Conservation (phyloP, 2,329 filamentous ascomycete species). For the Phyllosticta citribraziliensis region DNA sequence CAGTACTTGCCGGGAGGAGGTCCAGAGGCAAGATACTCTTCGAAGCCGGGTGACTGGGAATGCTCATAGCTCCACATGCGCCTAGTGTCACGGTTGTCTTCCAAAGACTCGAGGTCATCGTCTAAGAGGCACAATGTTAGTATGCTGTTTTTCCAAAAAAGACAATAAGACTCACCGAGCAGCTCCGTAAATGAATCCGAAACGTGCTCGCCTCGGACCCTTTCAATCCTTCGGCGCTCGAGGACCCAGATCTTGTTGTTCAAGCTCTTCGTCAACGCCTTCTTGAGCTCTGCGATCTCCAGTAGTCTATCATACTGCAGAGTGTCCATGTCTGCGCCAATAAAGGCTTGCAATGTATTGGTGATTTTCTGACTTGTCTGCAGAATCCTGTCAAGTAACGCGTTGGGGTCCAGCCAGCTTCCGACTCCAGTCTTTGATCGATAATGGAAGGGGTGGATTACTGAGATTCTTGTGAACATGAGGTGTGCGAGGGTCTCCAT, state of each 20-base stretch:
- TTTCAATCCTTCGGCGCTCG: conserved; percentile 2
- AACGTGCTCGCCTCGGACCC: conserved; percentile 3
- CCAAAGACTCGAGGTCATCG: conserved; percentile 1
- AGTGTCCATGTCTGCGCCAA: conserved; percentile 6
- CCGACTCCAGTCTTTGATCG: neutral
- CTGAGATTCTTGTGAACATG: conserved; percentile 7
- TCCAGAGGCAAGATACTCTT: neutral
- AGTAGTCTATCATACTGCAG: conserved; percentile 7
- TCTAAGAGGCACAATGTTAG: neutral
- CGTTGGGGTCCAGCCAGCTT: conserved; percentile 1
- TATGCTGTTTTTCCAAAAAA: neutral
- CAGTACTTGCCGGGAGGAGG: conserved; percentile 4
- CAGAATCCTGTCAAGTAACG: neutral
- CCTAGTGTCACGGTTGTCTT: conserved; percentile 6
- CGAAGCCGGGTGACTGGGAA: neutral
- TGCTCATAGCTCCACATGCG: conserved; percentile 9
- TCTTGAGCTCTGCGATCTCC: conserved; percentile 9
- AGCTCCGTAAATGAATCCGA: neutral
- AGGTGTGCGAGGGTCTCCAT: conserved; percentile 8
- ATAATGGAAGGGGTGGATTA: conserved; percentile 3
- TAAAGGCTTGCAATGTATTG: conserved; percentile 1
- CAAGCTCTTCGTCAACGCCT: conserved; percentile 1
- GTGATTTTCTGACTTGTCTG: neutral
- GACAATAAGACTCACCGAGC: neutral
- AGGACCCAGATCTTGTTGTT: conserved; percentile 3